Evolutionary conservation across 2,329 filamentous ascomycete species (phyloP), one percentile per base, ranked within the genome.

Genomic region (Claviceps quebecensis): DNA sequence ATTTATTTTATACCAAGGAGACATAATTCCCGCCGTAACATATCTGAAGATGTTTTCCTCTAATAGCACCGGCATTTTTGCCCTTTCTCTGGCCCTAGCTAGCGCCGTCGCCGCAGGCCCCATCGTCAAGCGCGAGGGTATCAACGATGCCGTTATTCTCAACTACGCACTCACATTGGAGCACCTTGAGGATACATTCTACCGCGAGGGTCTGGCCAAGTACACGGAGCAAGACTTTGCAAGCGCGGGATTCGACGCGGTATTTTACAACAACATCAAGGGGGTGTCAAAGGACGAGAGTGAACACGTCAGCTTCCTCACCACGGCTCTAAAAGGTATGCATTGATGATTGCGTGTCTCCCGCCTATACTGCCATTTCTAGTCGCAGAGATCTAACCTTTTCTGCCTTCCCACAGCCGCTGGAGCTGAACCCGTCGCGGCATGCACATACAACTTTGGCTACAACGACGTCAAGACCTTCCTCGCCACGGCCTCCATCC

Each of bases 171-270:
- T 74, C 22, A 69, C 70, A 1, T 70, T 78, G 5, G 76, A 80
- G 64, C 71, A 76, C 51, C 72, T 79, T 34, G 82, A 86, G 65
- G 68, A 77, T 54, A 71, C 70, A 51, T 85, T 85, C 67, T 86
- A 86, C 66, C 66, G 69, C 39, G 61, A 81, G 47, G 81, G 75
- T 39, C 69, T 85, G 4, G 62, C 68, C 53, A 80, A 78, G 58
- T 84, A 76, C 68, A 72, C 71, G 34, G 63, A 72, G 54, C 56
- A 61, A 1, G 70, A 80, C 56, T 83, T 83, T 60, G 58, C 66
- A 29, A 65, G 62, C 36, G 77, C 76, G 45, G 77, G 77, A 14
- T 74, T 72, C 59, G 63, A 72, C 48, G 58, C 67, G 0, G 65
- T 66, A 3, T 77, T 80, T 61, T 83, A 81, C 67, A 65, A 68